Evolutionary conservation across 257 asterid genomes (phyloP).

Genomic region (Plantago elongata): DNA sequence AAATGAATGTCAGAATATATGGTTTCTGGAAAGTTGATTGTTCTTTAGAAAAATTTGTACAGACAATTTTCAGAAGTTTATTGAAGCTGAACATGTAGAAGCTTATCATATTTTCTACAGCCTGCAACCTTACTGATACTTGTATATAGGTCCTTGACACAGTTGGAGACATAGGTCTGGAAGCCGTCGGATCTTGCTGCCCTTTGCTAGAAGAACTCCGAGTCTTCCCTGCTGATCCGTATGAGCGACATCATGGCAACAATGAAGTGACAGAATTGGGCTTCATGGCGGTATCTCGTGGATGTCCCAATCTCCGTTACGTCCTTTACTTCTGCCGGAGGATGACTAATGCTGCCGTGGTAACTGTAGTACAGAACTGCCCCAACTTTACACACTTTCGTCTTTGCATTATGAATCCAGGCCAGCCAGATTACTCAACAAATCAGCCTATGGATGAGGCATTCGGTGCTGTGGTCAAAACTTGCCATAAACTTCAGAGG

Average conservation of each 20-base stretch:
- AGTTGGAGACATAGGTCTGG: constrained; percentile 72
- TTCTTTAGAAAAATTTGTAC: too few species aligned
- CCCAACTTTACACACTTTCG: constrained; percentile 88
- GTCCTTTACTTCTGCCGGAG: constrained; percentile 80
- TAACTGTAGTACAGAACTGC: constrained; percentile 58
- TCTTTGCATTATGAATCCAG: constrained; percentile 75
- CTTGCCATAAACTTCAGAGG: constrained; percentile 69
- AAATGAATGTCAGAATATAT: too few species aligned
- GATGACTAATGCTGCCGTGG: constrained; percentile 87
- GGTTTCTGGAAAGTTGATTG: too few species aligned
- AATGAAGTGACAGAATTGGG: constrained; percentile 63
- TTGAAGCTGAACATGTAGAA: too few species aligned
- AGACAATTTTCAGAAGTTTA: too few species aligned
- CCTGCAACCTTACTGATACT: constrained; percentile 6
- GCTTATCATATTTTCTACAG: not conserved
- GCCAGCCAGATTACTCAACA: constrained; percentile 61
- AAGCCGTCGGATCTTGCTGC: constrained; percentile 68
- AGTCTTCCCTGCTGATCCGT: constrained; percentile 74
- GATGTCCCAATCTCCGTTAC: constrained; percentile 70
- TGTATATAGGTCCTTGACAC: constrained; percentile 57
- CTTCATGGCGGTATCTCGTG: constrained; percentile 67
- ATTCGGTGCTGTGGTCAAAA: constrained; percentile 71
- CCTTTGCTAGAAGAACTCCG: constrained; percentile 80
- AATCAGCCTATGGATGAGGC: constrained; percentile 84
- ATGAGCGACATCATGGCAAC: constrained; percentile 38